phyloP scores from a whole-genome alignment of 164 flowering plant species.

The Houttuynia cordata region DNA sequence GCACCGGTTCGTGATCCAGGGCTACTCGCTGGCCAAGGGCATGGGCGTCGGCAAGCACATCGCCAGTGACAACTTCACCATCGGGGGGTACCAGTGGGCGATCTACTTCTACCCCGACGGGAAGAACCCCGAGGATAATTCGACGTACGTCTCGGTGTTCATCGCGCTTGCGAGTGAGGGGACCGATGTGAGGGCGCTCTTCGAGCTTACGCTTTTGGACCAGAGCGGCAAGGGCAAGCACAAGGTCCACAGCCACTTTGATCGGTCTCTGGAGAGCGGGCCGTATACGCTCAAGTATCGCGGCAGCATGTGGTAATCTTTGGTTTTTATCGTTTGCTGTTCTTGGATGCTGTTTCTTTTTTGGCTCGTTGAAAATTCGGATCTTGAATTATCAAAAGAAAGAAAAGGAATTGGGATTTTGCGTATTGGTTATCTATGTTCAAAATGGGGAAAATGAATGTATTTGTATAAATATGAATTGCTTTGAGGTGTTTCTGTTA shows the following conservation, averaged over 20 bases:
- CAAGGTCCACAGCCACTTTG: slow-evolving; percentile 89
- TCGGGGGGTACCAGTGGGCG: slow-evolving; percentile 86
- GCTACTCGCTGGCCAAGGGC: slow-evolving; percentile 81
- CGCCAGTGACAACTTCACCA: slow-evolving; percentile 70
- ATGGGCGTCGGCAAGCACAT: slow-evolving; percentile 85
- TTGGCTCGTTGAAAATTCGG: no score
- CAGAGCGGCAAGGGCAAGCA: slow-evolving; percentile 86
- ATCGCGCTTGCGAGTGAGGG: slow-evolving; percentile 92
- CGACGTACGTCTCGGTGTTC: slow-evolving; percentile 73
- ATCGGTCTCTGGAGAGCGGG: slow-evolving; percentile 79
- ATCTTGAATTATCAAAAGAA: no score
- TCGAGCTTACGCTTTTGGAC: slow-evolving; percentile 75
- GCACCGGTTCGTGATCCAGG: slow-evolving; percentile 70
- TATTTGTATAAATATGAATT: no score
- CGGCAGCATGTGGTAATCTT: slow-evolving; percentile 81
- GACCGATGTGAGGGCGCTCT: slow-evolving; percentile 32
- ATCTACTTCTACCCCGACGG: slow-evolving; percentile 41
- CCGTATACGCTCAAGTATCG: slow-evolving; percentile 83
- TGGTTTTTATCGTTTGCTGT: no score
- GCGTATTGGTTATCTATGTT: no score
- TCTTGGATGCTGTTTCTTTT: no score
- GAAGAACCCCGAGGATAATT: slow-evolving; percentile 79
- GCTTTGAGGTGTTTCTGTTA: no score
- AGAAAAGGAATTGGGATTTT: no score
- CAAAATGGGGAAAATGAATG: no score